These are phyloP conservation scores for Scheffersomyces ergatensis DNA, from an alignment of 805 yeast species.

Conservation along the genomic window DNA sequence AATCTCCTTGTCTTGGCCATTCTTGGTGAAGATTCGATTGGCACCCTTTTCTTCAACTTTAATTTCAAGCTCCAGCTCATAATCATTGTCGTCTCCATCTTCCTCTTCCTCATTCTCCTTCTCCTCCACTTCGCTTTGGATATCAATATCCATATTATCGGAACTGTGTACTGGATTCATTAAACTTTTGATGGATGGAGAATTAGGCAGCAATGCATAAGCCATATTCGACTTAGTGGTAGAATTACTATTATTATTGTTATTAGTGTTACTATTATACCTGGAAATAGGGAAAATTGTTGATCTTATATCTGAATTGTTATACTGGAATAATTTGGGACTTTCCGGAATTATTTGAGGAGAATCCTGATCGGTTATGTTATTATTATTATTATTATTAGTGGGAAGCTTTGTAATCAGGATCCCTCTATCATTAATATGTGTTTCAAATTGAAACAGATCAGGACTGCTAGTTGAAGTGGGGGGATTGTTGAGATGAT, in stretches of 20 bases:
- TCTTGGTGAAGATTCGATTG: background rate
- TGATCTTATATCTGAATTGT: conserved; percentile 11
- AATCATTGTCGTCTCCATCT: background rate
- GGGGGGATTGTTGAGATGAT: background rate
- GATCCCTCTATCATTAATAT: background rate
- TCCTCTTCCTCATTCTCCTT: background rate
- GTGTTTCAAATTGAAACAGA: background rate
- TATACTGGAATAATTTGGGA: background rate
- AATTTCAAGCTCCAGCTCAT: background rate
- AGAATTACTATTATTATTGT: background rate
- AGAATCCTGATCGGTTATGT: background rate
- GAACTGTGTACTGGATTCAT: conserved; percentile 7
- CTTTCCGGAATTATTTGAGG: background rate
- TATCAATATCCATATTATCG: no score
- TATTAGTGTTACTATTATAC: background rate
- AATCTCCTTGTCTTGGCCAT: background rate
- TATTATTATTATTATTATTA: background rate
- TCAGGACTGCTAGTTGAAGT: background rate
- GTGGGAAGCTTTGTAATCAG: background rate
- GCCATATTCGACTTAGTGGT: background rate
- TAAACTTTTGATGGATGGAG: conserved; percentile 8
- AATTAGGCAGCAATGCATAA: conserved; percentile 5
- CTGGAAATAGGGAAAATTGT: background rate
- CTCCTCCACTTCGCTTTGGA: background rate
- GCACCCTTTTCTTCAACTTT: background rate